Conservation (phyloP, 805 yeast genomes). For the Novakomyces olei region DNA sequence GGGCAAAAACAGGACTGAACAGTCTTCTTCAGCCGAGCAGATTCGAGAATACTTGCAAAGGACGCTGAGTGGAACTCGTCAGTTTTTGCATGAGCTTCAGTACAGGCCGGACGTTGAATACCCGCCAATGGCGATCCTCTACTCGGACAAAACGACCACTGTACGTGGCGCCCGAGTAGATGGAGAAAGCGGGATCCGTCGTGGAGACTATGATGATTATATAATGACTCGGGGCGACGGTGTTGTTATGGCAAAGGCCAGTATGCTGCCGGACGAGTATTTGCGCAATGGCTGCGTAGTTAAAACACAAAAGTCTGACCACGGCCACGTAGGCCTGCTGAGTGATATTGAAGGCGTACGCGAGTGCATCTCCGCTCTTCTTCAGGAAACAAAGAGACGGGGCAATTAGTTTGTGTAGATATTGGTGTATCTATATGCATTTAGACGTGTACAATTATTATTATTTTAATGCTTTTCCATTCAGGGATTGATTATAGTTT, state of each 20-base stretch:
- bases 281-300: too few species aligned
- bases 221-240: constrained; percentile 87
- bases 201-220: constrained; percentile 55
- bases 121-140: constrained; percentile 69
- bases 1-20: neutral
- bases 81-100: constrained; percentile 33
- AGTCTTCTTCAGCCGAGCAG: constrained; percentile 19
- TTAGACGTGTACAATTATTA: too few species aligned
- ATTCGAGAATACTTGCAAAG: constrained; percentile 42
- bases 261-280: constrained; percentile 72
- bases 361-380: too few species aligned
- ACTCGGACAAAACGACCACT: constrained; percentile 66
- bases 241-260: constrained; percentile 62
- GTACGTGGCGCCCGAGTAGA: constrained; percentile 57
- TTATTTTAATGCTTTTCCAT: too few species aligned
- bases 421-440: too few species aligned
- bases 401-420: too few species aligned
- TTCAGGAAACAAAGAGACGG: too few species aligned
- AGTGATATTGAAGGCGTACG: too few species aligned
- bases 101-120: constrained; percentile 26
- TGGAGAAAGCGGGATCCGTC: constrained; percentile 35
- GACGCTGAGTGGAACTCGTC: constrained; percentile 36
- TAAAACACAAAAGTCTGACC: constrained; percentile 44
- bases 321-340: constrained; percentile 65
- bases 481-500: too few species aligned